phyloP scores from a whole-genome alignment of 495 filamentous ascomycete genomes.

The Lichina pygmaea region DNA sequence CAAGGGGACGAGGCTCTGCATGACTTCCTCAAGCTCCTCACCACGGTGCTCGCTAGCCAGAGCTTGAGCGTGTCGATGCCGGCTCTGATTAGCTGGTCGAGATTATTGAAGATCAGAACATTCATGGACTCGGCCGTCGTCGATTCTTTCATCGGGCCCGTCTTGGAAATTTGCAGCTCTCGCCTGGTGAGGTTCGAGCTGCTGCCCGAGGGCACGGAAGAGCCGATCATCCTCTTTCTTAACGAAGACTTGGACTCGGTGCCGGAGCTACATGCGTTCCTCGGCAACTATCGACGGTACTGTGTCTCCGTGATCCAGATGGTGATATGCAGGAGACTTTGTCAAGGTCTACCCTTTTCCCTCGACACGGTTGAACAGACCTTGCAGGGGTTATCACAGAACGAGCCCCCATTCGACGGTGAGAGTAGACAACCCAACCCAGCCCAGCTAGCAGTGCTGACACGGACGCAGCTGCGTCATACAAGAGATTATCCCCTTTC shows the following conservation, averaged over 20 bases:
- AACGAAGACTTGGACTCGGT: conserved; percentile 83
- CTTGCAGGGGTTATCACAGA: conserved; percentile 47
- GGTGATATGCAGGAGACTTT: conserved; percentile 49
- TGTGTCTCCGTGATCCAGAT: conserved; percentile 62
- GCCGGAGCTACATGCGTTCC: conserved; percentile 82
- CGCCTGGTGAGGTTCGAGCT: conserved; percentile 12
- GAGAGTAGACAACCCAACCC: conserved; percentile 5
- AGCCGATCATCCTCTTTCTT: conserved; percentile 57
- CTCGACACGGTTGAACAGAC: conserved; percentile 46
- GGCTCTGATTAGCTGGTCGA: conserved; percentile 68
- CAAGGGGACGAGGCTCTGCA: background rate
- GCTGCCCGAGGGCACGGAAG: conserved; percentile 51
- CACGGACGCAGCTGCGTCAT: too few relatives aligned
- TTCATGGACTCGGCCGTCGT: conserved; percentile 38
- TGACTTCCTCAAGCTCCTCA: conserved; percentile 55
- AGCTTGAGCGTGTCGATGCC: conserved; percentile 86
- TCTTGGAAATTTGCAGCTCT: conserved; percentile 32
- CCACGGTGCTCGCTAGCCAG: conserved; percentile 51
- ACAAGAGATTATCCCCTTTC: too few relatives aligned
- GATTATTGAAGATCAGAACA: conserved; percentile 37
- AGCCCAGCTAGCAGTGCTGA: too few relatives aligned
- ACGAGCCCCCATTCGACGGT: conserved; percentile 41
- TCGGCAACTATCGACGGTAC: conserved; percentile 90
- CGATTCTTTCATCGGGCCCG: conserved; percentile 37
- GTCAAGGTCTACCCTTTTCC: conserved; percentile 71